These are phyloP conservation scores for Chrysoporthe deuterocubensis DNA, from an alignment of 2,329 filamentous ascomycete genomes.

Conservation along the genomic window DNA sequence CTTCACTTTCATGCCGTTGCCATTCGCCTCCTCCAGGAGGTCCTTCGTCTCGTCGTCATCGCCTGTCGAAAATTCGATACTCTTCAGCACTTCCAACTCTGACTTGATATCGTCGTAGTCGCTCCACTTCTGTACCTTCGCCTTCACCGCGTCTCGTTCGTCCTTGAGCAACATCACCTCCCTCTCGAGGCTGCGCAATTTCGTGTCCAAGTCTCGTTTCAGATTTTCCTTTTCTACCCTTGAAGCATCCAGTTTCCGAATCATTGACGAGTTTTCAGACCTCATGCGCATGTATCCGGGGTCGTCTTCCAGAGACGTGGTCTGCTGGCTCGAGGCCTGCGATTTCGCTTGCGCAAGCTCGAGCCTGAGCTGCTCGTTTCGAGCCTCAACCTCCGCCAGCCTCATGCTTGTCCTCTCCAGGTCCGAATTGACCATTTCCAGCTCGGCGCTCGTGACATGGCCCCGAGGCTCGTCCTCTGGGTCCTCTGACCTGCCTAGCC, in stretches of 20 bases:
- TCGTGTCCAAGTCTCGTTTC: slow-evolving; percentile 75
- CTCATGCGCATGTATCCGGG: slow-evolving; percentile 84
- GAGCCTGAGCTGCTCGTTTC: slow-evolving; percentile 90
- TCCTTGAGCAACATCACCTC: slow-evolving; percentile 74
- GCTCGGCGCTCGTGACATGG: slow-evolving; percentile 81
- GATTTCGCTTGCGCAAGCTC: slow-evolving; percentile 90
- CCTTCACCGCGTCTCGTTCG: slow-evolving; percentile 79
- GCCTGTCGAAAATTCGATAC: slow-evolving; percentile 93
- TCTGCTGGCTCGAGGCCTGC: slow-evolving; percentile 64
- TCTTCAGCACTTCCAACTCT: slow-evolving; percentile 94
- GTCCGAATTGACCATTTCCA: slow-evolving; percentile 92
- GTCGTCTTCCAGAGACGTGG: slow-evolving; percentile 78
- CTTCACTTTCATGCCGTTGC: slow-evolving; percentile 58
- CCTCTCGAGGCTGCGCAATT: slow-evolving; percentile 77
- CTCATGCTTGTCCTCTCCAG: slow-evolving; percentile 86
- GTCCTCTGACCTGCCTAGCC: slow-evolving; percentile 72
- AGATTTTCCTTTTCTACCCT: slow-evolving; percentile 83
- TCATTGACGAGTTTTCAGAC: slow-evolving; percentile 89
- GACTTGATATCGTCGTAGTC: slow-evolving; percentile 98
- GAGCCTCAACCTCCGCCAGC: slow-evolving; percentile 86
- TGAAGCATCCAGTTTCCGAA: slow-evolving; percentile 84
- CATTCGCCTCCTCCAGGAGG: slow-evolving; percentile 48
- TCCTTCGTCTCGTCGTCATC: slow-evolving; percentile 69
- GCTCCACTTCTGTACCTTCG: slow-evolving; percentile 83
- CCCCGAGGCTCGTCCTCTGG: slow-evolving; percentile 55